Conservation (phyloP, 495 filamentous ascomycete genomes). For the Penicillium paradoxum region DNA sequence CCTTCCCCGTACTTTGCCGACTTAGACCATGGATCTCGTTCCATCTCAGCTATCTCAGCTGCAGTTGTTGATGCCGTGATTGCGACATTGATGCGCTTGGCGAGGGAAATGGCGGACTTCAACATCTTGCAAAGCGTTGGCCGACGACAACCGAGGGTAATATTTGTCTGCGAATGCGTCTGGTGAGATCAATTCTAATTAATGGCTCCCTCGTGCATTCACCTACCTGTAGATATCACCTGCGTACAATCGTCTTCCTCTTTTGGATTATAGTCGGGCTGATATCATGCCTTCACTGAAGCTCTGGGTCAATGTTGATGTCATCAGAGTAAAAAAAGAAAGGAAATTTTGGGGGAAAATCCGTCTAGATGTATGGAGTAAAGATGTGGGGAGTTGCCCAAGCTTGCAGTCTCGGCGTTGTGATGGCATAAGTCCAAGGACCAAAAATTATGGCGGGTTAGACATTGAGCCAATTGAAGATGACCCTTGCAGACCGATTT, state of each 20-base stretch:
- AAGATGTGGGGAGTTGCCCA: slow-evolving; percentile 17
- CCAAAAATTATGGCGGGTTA: not conserved
- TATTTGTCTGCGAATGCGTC: not conserved
- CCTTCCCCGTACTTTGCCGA: slow-evolving; percentile 85
- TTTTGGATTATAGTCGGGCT: slow-evolving; percentile 5
- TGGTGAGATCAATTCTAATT: not conserved
- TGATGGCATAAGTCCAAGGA: slow-evolving; percentile 13
- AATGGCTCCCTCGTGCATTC: not conserved
- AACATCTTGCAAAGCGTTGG: slow-evolving; percentile 7
- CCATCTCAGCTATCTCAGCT: slow-evolving; percentile 66
- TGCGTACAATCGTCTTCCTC: not conserved
- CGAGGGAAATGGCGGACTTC: slow-evolving; percentile 39
- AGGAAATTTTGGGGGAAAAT: slow-evolving; percentile 5
- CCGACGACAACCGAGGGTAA: not conserved
- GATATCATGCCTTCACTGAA: slow-evolving; percentile 10
- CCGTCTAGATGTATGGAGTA: slow-evolving; percentile 17
- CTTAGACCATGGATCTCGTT: slow-evolving; percentile 70
- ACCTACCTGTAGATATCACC: slow-evolving; percentile 4
- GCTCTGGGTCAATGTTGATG: not conserved
- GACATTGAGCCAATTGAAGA: slow-evolving; percentile 14
- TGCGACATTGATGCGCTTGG: slow-evolving; percentile 70
- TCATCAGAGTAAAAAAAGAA: not conserved
- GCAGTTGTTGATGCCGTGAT: slow-evolving; percentile 63
- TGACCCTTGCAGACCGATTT: not conserved
- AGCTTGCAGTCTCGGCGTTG: slow-evolving; percentile 1